Percentiles rank a stretch among this genome's conserved stretches.
Conservation (phyloP, 495 filamentous ascomycete species). For the Lichina pygmaea region DNA sequence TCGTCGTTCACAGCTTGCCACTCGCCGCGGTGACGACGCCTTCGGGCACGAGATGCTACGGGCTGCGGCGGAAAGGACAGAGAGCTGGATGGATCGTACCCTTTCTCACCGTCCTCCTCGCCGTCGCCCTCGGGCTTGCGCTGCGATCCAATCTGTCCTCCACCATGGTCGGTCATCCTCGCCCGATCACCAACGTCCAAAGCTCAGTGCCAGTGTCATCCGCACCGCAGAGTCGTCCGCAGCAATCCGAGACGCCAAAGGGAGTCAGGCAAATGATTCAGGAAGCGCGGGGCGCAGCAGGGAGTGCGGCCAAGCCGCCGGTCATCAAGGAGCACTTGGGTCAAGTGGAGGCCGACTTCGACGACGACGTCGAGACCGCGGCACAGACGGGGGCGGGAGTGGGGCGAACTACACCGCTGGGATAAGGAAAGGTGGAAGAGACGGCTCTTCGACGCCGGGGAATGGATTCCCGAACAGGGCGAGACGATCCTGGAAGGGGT, state of each 20-base stretch:
- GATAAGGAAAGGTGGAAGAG: constrained; percentile 42
- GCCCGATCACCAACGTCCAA: constrained; percentile 11
- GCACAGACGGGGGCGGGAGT: constrained; percentile 12
- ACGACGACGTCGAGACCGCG: constrained; percentile 14
- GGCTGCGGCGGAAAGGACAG: constrained; percentile 28
- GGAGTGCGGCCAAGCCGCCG: constrained; percentile 4
- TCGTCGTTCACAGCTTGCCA: constrained; percentile 62
- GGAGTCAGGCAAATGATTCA: neutral
- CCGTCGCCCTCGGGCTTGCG: constrained; percentile 25
- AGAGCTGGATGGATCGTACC: constrained; percentile 2
- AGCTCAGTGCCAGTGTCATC: neutral
- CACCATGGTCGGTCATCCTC: constrained; percentile 34
- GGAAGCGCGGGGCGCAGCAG: neutral
- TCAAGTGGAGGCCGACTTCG: constrained; percentile 14
- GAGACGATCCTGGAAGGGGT: constrained; percentile 48
- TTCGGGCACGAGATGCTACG: constrained; percentile 29
- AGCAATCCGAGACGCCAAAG: constrained; percentile 4
- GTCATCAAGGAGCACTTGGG: constrained; percentile 9
- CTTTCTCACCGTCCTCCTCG: constrained; percentile 19
- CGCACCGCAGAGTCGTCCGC: constrained; percentile 1
- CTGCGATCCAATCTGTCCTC: constrained; percentile 36
- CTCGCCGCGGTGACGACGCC: constrained; percentile 20
- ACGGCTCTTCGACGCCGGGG: constrained; percentile 36
- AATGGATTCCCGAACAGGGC: constrained; percentile 46
- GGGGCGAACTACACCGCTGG: constrained; percentile 32